Evolutionary conservation across 768 basidiomycete species (phyloP).

Genomic region (Tricholoma terreum): DNA sequence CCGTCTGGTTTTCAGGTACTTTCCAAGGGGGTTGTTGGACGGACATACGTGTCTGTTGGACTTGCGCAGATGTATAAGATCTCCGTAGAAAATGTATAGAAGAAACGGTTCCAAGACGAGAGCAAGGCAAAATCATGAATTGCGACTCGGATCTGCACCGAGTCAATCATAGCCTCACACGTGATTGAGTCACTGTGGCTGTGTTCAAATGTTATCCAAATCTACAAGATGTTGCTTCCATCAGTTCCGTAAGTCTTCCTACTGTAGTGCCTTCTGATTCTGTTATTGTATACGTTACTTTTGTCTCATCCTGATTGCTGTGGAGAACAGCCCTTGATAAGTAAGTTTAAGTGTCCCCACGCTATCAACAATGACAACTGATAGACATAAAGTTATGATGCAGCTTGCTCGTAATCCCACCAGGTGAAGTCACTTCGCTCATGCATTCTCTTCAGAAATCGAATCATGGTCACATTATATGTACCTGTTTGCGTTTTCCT

Average conservation of each 20-base stretch:
- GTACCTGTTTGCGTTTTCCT: neutral
- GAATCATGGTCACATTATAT: neutral
- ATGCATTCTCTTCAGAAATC: neutral
- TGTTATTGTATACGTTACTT: neutral
- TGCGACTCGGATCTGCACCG: constrained; percentile 3
- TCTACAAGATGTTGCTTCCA: neutral
- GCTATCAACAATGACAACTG: neutral
- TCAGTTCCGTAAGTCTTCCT: neutral
- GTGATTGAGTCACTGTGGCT: neutral
- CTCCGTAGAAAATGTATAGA: constrained; percentile 12
- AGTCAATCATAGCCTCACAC: neutral
- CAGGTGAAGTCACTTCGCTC: neutral
- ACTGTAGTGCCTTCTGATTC: no score
- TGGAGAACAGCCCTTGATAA: neutral
- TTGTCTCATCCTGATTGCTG: neutral
- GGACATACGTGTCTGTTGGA: constrained; percentile 40
- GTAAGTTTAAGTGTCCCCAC: neutral
- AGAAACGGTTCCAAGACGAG: constrained; percentile 18
- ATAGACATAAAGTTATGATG: neutral
- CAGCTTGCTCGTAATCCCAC: no score
- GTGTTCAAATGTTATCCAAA: neutral
- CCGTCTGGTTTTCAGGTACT: constrained; percentile 35
- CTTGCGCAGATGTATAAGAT: constrained; percentile 6
- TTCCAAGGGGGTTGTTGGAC: constrained; percentile 62
- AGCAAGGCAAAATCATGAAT: constrained; percentile 18